phyloP scores from a whole-genome alignment of 768 basidiomycete genomes.

The Krasilnikovozyma curviuscula region DNA sequence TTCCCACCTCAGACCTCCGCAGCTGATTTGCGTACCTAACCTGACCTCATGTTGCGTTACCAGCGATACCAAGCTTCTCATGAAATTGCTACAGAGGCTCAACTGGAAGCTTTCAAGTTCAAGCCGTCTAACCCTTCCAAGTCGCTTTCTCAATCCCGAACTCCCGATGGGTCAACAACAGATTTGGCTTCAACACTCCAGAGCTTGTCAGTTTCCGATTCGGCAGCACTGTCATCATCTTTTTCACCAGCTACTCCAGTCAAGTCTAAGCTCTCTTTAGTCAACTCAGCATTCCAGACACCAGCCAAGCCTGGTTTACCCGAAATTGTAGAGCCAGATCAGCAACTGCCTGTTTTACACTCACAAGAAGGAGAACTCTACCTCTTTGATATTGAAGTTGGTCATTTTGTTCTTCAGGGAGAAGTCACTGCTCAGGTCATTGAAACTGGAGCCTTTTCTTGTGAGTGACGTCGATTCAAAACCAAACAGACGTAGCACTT shows the following conservation, averaged over 20 bases:
- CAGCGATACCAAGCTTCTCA: slow-evolving; percentile 62
- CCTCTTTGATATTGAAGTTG: slow-evolving; percentile 29
- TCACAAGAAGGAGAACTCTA: slow-evolving; percentile 26
- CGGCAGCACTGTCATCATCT: no score
- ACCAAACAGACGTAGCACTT: background rate
- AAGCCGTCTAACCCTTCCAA: slow-evolving; percentile 29
- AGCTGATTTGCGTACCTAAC: background rate
- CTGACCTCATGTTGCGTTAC: background rate
- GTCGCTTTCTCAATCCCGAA: no score
- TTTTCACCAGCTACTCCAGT: no score
- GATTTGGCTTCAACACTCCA: no score
- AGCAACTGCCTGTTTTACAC: slow-evolving; percentile 20
- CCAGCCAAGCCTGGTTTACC: no score
- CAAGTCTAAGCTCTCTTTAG: no score
- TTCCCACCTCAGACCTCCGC: background rate
- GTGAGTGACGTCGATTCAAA: background rate
- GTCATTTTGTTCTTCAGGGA: slow-evolving; percentile 29
- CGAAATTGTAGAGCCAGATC: no score
- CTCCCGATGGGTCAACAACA: no score
- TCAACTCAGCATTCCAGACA: no score
- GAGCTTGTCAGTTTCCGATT: no score
- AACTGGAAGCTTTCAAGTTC: slow-evolving; percentile 64
- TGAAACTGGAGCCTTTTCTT: slow-evolving; percentile 16
- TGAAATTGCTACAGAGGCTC: slow-evolving; percentile 43
- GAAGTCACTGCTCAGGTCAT: slow-evolving; percentile 24